Base-by-base conservation (phyloP, 805 yeast genomes). In the Millerozyma miso region DNA sequence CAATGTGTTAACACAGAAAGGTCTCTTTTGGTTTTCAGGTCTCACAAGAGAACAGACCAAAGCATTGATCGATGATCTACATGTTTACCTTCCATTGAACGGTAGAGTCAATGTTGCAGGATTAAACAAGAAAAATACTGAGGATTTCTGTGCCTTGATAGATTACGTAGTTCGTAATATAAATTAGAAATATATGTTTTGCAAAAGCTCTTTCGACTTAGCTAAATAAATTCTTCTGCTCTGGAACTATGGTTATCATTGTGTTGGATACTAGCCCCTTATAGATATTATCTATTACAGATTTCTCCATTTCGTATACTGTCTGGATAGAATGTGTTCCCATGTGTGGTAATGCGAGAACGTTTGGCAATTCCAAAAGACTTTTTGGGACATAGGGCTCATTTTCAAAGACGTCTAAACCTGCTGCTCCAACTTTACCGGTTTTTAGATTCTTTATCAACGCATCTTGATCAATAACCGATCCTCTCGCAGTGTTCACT, bases 401-500 rank as follows among this genome's bases (percentile, higher is more conserved):
- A 18, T 76, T 59, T 45, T 76, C 80, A 58, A 67, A 84, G 3
- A 86, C 95, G 53, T 86, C 95, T 26, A 84, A 57, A 0, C 91
- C 93, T 7, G 82, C 87, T 54, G 81, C 77, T 6, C 74, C 61
- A 2, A 86, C 70, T 41, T 80, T 74, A 0, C 87, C 88, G 5
- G 70, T 51, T 43, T 80, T 69, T 41, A 86, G 65, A 0, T 82
- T 90, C 3, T 64, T 70, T 8, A 84, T 67, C 38, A 85, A 60
- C 2, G 79, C 89, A 13, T 74, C 68, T 51, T 82, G 88, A 50
- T 85, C 80, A 46, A 86, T 72, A 31, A 85, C 76, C 2, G 74
- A 53, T 1, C 95, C 95, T 46, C 95, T 69, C 1, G 93, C 93
- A 10, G 95, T 88, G 65, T 89, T 89, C 33, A 88, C 81, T 19